Evolutionary conservation across 495 filamentous ascomycete genomes (phyloP).

Genomic region (Penicillium psychrofluorescens): DNA sequence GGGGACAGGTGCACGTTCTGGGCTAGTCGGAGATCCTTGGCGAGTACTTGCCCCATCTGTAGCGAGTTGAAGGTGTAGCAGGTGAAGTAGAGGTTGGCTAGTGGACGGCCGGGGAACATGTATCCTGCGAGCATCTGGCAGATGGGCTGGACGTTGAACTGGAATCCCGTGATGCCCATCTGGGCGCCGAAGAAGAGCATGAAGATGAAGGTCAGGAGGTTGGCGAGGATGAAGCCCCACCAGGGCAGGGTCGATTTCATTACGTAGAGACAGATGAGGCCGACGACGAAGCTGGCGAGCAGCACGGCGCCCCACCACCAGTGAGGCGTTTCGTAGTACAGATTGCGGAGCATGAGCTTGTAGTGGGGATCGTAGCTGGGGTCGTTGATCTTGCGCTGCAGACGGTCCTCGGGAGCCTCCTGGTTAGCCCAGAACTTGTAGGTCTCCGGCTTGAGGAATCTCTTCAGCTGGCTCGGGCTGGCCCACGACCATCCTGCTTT

Average conservation of each 20-base stretch:
- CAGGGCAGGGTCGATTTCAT: slow-evolving; percentile 39
- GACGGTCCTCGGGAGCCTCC: too few species aligned
- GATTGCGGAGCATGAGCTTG: slow-evolving; percentile 20
- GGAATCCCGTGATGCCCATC: slow-evolving; percentile 33
- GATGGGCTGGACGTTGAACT: slow-evolving; percentile 22
- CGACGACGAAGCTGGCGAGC: slow-evolving; percentile 32
- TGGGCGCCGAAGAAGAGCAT: slow-evolving; percentile 28
- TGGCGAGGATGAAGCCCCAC: slow-evolving; percentile 44
- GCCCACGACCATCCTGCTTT: slow-evolving; percentile 20
- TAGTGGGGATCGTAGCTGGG: slow-evolving; percentile 31
- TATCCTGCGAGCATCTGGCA: slow-evolving; percentile 31
- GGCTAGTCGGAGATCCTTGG: slow-evolving; percentile 32
- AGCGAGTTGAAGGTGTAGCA: slow-evolving; percentile 25
- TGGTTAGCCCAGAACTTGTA: too few species aligned
- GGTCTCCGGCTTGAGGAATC: too few species aligned
- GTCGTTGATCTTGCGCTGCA: slow-evolving; percentile 3
- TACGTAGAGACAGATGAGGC: slow-evolving; percentile 30
- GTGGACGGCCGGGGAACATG: slow-evolving; percentile 23
- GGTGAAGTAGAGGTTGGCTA: slow-evolving; percentile 26
- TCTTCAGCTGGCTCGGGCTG: too few species aligned
- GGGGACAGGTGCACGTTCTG: slow-evolving; percentile 29
- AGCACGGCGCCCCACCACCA: slow-evolving; percentile 14
- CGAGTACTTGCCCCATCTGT: slow-evolving; percentile 17
- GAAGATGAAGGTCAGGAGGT: slow-evolving; percentile 24
- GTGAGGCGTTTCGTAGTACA: slow-evolving; percentile 34